These are phyloP conservation scores for Cymbidium sinense DNA, from an alignment of 106 monocot species.

Conservation along the genomic window DNA sequence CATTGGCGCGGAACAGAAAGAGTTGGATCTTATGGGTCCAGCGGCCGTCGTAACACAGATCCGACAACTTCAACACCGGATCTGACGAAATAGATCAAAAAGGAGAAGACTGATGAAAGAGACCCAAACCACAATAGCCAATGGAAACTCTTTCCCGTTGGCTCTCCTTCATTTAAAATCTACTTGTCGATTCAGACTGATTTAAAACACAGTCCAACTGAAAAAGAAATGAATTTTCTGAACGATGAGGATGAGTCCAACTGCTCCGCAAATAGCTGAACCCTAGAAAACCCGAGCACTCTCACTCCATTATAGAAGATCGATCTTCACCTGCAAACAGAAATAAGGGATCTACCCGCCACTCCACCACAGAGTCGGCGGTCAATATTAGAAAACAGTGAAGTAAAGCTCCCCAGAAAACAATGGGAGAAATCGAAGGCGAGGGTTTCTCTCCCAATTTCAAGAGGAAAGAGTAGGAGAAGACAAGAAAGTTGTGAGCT, in stretches of 20 bases:
- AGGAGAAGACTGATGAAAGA: background rate
- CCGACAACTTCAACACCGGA: background rate
- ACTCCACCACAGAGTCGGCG: background rate
- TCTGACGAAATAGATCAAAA: background rate
- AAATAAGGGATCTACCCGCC: background rate
- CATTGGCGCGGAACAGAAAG: background rate
- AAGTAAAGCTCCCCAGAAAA: background rate
- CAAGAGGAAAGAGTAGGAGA: background rate
- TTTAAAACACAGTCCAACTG: background rate
- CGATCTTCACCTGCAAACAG: background rate
- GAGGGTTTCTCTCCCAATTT: conserved; percentile 3
- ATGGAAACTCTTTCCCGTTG: background rate
- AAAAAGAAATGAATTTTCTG: background rate
- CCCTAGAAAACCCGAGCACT: background rate
- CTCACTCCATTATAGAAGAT: background rate
- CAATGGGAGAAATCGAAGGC: background rate
- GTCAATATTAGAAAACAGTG: background rate
- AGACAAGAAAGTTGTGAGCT: background rate
- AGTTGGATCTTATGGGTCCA: background rate
- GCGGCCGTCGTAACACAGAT: background rate
- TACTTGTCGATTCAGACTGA: background rate
- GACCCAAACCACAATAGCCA: background rate
- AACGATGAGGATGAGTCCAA: background rate
- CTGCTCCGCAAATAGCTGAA: background rate
- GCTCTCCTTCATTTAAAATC: background rate